These are phyloP conservation scores for Claviceps digitariae DNA, from an alignment of 2,329 filamentous ascomycete species.

Conservation along the genomic window DNA sequence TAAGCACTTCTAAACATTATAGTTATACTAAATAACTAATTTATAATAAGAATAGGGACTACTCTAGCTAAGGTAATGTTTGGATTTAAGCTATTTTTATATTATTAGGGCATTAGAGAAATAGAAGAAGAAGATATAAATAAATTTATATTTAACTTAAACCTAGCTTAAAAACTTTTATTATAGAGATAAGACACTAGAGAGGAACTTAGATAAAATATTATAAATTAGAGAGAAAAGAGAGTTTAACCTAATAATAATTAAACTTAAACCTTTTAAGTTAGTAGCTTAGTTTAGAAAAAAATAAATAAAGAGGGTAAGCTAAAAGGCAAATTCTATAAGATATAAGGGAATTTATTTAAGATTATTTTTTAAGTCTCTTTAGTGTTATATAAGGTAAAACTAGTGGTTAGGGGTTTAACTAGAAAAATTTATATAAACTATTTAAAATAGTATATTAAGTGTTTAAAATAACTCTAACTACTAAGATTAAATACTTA, in stretches of 20 bases:
- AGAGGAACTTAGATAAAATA: background rate
- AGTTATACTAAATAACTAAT: background rate
- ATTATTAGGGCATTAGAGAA: background rate
- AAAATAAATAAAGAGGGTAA: too few relatives aligned
- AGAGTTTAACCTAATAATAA: background rate
- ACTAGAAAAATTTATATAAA: background rate
- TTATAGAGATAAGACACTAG: background rate
- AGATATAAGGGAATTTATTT: too few relatives aligned
- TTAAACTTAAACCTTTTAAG: too few relatives aligned
- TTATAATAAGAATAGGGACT: background rate
- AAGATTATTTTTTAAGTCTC: too few relatives aligned
- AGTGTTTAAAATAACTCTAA: background rate
- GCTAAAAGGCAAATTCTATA: too few relatives aligned
- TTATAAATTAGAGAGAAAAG: background rate
- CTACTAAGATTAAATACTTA: background rate
- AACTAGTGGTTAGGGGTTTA: too few relatives aligned
- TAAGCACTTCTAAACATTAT: background rate
- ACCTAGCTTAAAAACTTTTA: too few relatives aligned
- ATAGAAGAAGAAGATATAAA: too few relatives aligned
- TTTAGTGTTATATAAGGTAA: background rate
- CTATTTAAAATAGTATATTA: background rate
- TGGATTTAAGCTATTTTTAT: background rate
- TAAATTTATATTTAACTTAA: too few relatives aligned
- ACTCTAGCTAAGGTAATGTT: background rate
- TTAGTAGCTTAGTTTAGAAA: background rate